Evolutionary conservation across 1,284 basidiomycete species (phyloP), one percentile per base, ranked within the genome.

Genomic region (Lentinus polychrous): DNA sequence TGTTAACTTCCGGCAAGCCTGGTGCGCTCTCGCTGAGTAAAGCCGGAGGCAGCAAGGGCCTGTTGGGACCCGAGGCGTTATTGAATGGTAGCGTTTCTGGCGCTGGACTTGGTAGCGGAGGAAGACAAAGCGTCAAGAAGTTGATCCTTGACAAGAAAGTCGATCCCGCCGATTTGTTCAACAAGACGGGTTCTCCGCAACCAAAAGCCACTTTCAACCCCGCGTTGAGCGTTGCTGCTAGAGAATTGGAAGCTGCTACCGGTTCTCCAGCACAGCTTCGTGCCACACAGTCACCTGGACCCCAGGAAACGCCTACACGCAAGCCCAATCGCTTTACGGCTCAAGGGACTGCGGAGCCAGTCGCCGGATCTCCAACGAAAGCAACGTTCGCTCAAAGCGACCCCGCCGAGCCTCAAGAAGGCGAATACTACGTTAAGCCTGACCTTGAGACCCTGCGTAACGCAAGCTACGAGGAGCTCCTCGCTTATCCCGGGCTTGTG

Each of bases 81-180:
- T 53, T 80, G 23, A 62, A 55, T 41, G 74, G 73, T 20, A 75
- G 76, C 31, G 85, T 69, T 58, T 78, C 82, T 22, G 90, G 87
- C 71, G 67, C 93, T 61, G 71, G 83, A 59, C 62, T 87, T 43
- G 74, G 86, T 57, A 82, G 79, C 51, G 81, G 82, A n/a, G 68
- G 70, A 18, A 78, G 87, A 35, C 81, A 86, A 49, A 96, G 91
- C 63, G 91, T 97, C 53, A 99, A 98, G 76, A 95, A 96, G 65
- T 79, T 99, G 47, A 86, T 94, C 35, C 68, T 98, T 49, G 88
- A 94, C 61, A 89, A 85, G 64, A 87, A 82, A 60, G 72, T 87
- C 14, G 84, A 86, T 48, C 74, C 84, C 12, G 68, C 75, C n/a
- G 82, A 88, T 52, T 57, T 87, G 45, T 84, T 87, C 56, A 72